Percentiles rank a stretch among this genome's conserved stretches.
Evolutionary conservation across 164 flowering plant genomes (phyloP).

Genomic region (Magnolia sinica): DNA sequence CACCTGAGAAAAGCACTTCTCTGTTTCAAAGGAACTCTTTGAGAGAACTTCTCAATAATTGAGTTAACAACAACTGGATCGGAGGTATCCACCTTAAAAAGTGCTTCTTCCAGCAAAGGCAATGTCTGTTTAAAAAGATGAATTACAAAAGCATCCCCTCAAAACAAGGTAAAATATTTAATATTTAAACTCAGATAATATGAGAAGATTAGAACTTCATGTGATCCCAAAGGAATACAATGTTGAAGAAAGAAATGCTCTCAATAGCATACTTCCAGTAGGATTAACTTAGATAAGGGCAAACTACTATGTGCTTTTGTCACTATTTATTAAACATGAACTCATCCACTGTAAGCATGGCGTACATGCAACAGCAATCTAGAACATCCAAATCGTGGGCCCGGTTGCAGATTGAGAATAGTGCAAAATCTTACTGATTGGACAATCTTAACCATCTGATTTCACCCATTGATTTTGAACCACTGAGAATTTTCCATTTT

Average conservation of each 20-base stretch:
- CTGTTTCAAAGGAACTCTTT: slow-evolving; percentile 55
- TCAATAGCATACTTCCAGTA: background rate
- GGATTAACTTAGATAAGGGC: background rate
- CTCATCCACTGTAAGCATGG: background rate
- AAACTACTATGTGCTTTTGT: no score
- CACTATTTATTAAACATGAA: background rate
- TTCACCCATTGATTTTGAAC: background rate
- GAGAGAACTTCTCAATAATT: slow-evolving; percentile 51
- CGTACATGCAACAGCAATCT: background rate
- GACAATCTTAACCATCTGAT: background rate
- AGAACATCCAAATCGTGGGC: background rate
- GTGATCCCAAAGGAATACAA: background rate
- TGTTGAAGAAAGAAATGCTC: background rate
- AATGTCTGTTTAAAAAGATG: slow-evolving; percentile 44
- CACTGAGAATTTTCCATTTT: background rate
- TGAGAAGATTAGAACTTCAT: background rate
- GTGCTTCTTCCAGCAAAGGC: slow-evolving; percentile 57
- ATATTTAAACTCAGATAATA: no score
- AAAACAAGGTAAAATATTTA: no score
- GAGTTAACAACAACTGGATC: slow-evolving; percentile 48
- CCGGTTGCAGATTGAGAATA: background rate
- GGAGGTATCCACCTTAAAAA: slow-evolving; percentile 40
- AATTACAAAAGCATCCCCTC: slow-evolving; percentile 12
- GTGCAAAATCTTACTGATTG: background rate
- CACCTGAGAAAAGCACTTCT: slow-evolving; percentile 61